A percentile compares a stretch with the other conserved stretches of the same genome.
phyloP scores from a whole-genome alignment of 352 stramenopile species.

The Aphanomyces euteiches region DNA sequence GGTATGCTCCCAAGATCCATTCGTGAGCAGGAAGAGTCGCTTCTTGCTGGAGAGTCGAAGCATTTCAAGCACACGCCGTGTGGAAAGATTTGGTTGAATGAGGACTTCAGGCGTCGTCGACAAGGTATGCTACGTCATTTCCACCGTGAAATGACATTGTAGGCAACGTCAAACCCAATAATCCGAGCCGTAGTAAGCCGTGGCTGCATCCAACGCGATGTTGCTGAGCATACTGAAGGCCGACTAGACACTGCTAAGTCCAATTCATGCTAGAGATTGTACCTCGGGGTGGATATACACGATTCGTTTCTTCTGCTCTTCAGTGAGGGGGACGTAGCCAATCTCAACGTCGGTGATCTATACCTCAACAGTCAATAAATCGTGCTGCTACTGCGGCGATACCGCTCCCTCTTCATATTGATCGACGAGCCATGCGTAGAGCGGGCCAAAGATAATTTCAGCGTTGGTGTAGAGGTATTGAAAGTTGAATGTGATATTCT shows the following conservation, averaged over 20 bases:
- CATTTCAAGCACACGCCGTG: constrained; percentile 40
- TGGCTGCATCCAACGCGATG: constrained; percentile 41
- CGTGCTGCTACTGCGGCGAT: neutral
- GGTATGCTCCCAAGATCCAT: constrained; percentile 51
- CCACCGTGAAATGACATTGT: neutral
- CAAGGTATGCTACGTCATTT: constrained; percentile 36
- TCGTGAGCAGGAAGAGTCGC: constrained; percentile 51
- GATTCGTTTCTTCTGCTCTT: constrained; percentile 6
- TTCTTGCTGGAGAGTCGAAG: constrained; percentile 36
- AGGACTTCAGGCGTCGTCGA: constrained; percentile 41
- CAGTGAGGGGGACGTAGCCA: constrained; percentile 19
- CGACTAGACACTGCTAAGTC: constrained; percentile 17
- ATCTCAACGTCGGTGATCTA: constrained; percentile 49
- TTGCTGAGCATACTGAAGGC: constrained; percentile 46
- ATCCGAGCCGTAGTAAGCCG: constrained; percentile 45
- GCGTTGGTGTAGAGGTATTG: constrained; percentile 47
- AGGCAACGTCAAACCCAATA: constrained; percentile 35
- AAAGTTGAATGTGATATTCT: constrained; percentile 35
- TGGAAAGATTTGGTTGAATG: constrained; percentile 47
- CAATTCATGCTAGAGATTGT: neutral
- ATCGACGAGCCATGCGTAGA: constrained; percentile 55
- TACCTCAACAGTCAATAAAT: neutral
- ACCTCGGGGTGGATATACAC: constrained; percentile 1
- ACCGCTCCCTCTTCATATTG: constrained; percentile 47
- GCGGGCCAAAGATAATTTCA: constrained; percentile 49